phyloP scores from a whole-genome alignment of 129 eudicot species.

The Heracleum sosnowskyi region DNA sequence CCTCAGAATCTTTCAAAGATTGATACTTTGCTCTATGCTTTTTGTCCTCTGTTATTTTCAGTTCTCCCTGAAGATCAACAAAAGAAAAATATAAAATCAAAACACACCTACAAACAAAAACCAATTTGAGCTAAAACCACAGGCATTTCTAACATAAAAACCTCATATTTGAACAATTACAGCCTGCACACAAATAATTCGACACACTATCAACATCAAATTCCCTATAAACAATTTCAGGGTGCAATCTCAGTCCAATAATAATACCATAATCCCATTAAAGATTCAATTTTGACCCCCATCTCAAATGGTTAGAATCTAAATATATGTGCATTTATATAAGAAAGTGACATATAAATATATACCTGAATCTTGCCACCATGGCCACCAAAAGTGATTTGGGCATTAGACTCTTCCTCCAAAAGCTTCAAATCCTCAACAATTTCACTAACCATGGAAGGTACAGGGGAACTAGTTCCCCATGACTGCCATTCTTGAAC shows the following conservation, averaged over 20 bases:
- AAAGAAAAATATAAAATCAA: background rate
- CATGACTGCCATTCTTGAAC: constrained; percentile 84
- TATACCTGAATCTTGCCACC: constrained; percentile 77
- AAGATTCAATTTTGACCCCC: background rate
- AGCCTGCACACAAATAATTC: background rate
- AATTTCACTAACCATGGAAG: constrained; percentile 54
- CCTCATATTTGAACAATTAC: background rate
- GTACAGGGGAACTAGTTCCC: constrained; percentile 76
- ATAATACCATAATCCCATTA: no score
- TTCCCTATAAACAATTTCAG: background rate
- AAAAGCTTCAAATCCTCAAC: constrained; percentile 55
- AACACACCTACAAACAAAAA: no score
- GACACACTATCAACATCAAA: background rate
- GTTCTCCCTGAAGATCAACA: constrained; percentile 56
- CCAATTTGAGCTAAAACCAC: background rate
- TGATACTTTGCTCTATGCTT: constrained; percentile 82
- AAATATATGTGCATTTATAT: background rate
- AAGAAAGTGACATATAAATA: background rate
- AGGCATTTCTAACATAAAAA: background rate
- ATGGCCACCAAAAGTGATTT: constrained; percentile 75
- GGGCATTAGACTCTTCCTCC: constrained; percentile 44
- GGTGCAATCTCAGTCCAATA: background rate
- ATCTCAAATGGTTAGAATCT: background rate
- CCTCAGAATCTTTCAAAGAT: constrained; percentile 55
- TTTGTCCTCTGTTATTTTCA: constrained; percentile 68